Conservation (phyloP, 1,284 basidiomycete genomes). For the Taiwanofungus camphoratus region DNA sequence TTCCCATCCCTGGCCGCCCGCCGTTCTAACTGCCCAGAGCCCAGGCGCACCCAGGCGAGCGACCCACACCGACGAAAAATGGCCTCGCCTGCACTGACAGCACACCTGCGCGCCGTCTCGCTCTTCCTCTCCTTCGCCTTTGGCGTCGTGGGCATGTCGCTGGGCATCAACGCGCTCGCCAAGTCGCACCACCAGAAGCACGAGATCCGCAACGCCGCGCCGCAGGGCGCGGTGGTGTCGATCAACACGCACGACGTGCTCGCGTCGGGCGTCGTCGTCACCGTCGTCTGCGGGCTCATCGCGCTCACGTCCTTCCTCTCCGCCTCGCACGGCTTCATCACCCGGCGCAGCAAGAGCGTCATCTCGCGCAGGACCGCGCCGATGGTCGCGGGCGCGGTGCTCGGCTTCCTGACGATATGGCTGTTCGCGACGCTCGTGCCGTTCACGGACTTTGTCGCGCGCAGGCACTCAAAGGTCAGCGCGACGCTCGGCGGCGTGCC, state of each 20-base stretch:
- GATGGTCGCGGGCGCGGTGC: slow-evolving; percentile 26
- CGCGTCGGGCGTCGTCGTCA: slow-evolving; percentile 39
- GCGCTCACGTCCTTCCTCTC: slow-evolving; percentile 33
- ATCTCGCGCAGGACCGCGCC: slow-evolving; percentile 14
- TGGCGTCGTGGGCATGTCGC: slow-evolving; percentile 29
- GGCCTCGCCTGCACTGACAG: too few relatives aligned
- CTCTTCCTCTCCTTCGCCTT: slow-evolving; percentile 34
- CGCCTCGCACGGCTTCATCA: slow-evolving; percentile 28
- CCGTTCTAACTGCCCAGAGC: too few relatives aligned
- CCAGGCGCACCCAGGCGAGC: too few relatives aligned
- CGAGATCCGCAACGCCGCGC: slow-evolving; percentile 20
- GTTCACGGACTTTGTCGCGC: slow-evolving; percentile 31
- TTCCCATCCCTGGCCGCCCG: too few relatives aligned
- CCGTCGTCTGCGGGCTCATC: slow-evolving; percentile 37
- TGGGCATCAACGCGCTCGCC: slow-evolving; percentile 36
- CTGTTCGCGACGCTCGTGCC: slow-evolving; percentile 49
- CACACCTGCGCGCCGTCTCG: slow-evolving; percentile 29
- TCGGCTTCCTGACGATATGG: slow-evolving; percentile 43
- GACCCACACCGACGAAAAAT: too few relatives aligned
- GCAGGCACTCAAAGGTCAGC: slow-evolving; percentile 32
- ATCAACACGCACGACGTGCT: slow-evolving; percentile 37
- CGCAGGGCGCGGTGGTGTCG: slow-evolving; percentile 26
- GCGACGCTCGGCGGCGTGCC: slow-evolving; percentile 35
- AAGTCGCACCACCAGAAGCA: slow-evolving; percentile 32
- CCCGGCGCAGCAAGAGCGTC: too few relatives aligned